Conservation (phyloP, 768 basidiomycete genomes). For the Heimioporus sp. region DNA sequence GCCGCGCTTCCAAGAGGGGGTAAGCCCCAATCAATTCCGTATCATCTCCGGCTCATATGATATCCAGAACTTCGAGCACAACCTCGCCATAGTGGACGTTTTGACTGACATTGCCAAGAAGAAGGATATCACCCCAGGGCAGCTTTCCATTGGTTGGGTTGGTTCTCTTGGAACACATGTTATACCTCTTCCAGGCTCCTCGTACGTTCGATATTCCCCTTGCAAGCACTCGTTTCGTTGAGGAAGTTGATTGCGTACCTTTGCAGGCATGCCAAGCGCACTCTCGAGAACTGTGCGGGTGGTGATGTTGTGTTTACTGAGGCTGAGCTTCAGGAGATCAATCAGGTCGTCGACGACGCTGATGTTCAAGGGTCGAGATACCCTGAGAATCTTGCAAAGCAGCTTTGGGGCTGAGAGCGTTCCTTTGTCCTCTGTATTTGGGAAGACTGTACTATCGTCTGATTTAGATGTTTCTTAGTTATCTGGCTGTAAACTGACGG, state of each 20-base stretch:
- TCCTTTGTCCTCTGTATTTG: no score
- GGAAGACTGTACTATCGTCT: no score
- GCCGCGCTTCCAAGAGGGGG: slow-evolving; percentile 47
- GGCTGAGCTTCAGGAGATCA: slow-evolving; percentile 40
- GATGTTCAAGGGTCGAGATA: slow-evolving; percentile 43
- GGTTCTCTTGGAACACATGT: slow-evolving; percentile 37
- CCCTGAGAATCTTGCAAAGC: slow-evolving; percentile 13
- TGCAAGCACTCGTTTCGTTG: not conserved
- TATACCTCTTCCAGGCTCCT: slow-evolving; percentile 52
- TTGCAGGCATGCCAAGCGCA: slow-evolving; percentile 35
- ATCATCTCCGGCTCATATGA: not conserved
- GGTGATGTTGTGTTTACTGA: slow-evolving; percentile 41
- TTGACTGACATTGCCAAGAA: slow-evolving; percentile 39
- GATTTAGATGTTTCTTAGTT: no score
- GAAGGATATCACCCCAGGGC: slow-evolving; percentile 42
- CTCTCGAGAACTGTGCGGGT: slow-evolving; percentile 44
- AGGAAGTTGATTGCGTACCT: not conserved
- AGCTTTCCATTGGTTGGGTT: slow-evolving; percentile 47
- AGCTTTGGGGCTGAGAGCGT: slow-evolving; percentile 33
- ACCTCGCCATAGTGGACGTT: slow-evolving; percentile 43
- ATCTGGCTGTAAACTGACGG: no score
- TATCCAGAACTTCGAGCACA: slow-evolving; percentile 38
- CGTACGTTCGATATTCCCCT: slow-evolving; percentile 23
- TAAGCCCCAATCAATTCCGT: not conserved
- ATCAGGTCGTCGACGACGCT: slow-evolving; percentile 33